Base-by-base conservation (phyloP, 2,329 filamentous ascomycete genomes). In the Alternaria atra region DNA sequence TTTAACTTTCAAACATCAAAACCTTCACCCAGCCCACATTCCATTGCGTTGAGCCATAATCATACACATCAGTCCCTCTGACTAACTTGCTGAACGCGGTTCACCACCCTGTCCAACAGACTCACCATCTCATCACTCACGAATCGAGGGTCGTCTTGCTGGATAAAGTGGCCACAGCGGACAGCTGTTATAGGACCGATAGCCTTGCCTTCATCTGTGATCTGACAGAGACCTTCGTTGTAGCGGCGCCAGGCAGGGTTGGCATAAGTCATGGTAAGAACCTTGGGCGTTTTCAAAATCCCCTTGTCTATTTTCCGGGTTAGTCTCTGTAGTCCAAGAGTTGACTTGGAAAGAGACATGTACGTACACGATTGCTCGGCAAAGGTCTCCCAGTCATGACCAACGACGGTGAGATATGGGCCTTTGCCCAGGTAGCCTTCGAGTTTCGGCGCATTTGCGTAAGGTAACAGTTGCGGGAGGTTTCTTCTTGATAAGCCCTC, bases 211-310 rank as follows among this genome's bases (percentile, higher is more conserved):
- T 69, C 52, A 4, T 74, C 75, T 0, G 82, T 85, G 10, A 88
- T 78, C 20, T 73, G 74, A 1, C 77, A 69, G 25, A 89, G 66
- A 0, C 82, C 84, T 56, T 84, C 76, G 50, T 88, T 88, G 65
- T 88, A 89, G 30, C 50, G 63, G 3, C 80, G 76, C 86, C 86
- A 89, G 2, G 78, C 79, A 0, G 85, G 82, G 56, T 88, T 87
- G 52, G 84, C 68, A 67, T 86, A 88, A 9, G 74, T 76, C 66
- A 82, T 83, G 0, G 83, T 83, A 35, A 86, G 55, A 3, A 70
- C 44, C 34, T 76, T 74, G 1, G 79, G 76, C 2, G 69, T 75
- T 4, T 73, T 63, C 15, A 79, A 56, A 9, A 54, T 56, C 15
- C 73, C 77, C 68, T 52, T 60, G 29, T 68, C 69, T 72, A 42